Evolutionary conservation across 805 yeast species (phyloP).

Genomic region (Phaffomyces thermotolerans): DNA sequence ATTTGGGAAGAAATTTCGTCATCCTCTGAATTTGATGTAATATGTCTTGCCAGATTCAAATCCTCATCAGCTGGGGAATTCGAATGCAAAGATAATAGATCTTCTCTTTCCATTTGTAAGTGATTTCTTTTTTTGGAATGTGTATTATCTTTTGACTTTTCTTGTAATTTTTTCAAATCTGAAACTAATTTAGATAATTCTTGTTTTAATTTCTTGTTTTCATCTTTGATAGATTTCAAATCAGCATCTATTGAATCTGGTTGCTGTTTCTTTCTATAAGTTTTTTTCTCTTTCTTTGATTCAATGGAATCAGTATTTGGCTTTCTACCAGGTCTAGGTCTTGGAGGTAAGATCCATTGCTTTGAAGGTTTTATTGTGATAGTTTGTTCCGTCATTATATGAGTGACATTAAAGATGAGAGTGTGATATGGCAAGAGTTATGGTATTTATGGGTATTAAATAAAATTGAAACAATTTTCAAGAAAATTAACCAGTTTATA

Average conservation of each 20-base stretch:
- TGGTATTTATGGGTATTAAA: too few relatives aligned
- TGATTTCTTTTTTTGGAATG: conserved; percentile 18
- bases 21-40: conserved; percentile 11
- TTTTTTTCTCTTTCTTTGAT: conserved; percentile 6
- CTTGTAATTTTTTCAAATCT: conserved; percentile 32
- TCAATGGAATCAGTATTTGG: neutral
- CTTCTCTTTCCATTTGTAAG: conserved; percentile 15
- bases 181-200: conserved; percentile 39
- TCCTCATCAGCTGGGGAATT: conserved; percentile 9
- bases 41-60: neutral
- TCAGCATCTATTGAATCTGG: conserved; percentile 26
- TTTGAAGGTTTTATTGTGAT: conserved; percentile 40
- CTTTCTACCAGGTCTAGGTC: conserved; percentile 39
- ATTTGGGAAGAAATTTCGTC: conserved; percentile 19
- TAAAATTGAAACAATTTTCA: neutral
- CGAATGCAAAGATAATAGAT: conserved; percentile 4
- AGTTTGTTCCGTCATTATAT: neutral
- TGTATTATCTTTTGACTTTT: conserved; percentile 5
- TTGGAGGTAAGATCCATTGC: conserved; percentile 79
- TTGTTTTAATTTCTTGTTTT: conserved; percentile 35
- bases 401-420: neutral
- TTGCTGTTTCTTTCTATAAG: neutral
- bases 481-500: neutral
- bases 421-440: too few relatives aligned
- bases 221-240: conserved; percentile 36